A percentile compares a stretch with the other conserved stretches of the same genome.
Evolutionary conservation across 352 stramenopile species (phyloP).

Genomic region (Peronosclerospora sorghi): DNA sequence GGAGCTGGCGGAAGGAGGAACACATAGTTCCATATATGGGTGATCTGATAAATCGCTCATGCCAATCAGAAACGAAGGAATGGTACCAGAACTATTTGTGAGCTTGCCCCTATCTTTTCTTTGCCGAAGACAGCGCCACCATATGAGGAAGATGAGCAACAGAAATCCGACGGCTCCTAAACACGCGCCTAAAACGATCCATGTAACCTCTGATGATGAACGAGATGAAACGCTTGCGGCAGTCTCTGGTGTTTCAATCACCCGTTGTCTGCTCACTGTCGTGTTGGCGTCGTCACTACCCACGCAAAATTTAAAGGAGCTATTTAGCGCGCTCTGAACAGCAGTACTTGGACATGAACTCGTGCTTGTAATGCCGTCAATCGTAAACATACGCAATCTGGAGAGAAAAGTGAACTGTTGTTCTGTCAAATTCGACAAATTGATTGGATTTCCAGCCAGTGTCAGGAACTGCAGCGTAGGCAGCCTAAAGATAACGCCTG

Average conservation of each 20-base stretch:
- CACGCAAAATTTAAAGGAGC: conserved; percentile 53
- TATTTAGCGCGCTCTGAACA: conserved; percentile 32
- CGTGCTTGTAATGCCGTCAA: conserved; percentile 44
- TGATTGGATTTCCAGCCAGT: conserved; percentile 40
- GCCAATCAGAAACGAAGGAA: conserved; percentile 40
- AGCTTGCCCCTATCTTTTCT: conserved; percentile 31
- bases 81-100: conserved; percentile 37
- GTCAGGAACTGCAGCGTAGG: conserved; percentile 36
- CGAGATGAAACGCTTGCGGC: conserved; percentile 7
- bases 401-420: conserved; percentile 49
- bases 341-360: conserved; percentile 33
- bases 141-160: conserved; percentile 23
- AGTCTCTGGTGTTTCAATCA: conserved; percentile 7
- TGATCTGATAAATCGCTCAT: conserved; percentile 47
- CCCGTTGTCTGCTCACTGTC: conserved; percentile 10
- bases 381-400: conserved; percentile 29
- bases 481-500: conserved; percentile 45
- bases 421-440: conserved; percentile 31
- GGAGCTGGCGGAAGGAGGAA: conserved; percentile 25
- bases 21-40: conserved; percentile 42
- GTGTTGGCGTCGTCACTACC: conserved; percentile 11
- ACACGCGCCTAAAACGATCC: conserved; percentile 34
- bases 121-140: conserved; percentile 25
- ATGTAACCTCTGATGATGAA: conserved; percentile 26
- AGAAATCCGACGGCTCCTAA: conserved; percentile 26